Evolutionary conservation across 2,329 filamentous ascomycete species (phyloP).

Genomic region (Coniochaeta hoffmannii): DNA sequence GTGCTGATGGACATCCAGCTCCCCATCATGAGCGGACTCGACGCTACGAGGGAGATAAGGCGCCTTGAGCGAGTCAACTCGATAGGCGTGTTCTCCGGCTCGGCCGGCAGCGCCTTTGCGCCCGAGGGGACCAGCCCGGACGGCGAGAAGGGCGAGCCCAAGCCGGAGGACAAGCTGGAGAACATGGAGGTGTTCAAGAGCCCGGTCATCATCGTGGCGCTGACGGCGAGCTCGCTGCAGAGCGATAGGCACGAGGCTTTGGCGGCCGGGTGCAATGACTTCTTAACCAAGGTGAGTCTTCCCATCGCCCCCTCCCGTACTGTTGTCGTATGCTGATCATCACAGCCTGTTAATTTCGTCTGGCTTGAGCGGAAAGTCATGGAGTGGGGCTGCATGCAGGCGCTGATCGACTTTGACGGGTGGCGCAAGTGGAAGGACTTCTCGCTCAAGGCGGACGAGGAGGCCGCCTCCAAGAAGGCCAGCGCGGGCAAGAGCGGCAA

Average conservation of each 20-base stretch:
- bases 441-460: slow-evolving; percentile 37
- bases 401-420: slow-evolving; percentile 94
- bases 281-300: slow-evolving; percentile 78
- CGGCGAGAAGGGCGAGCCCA: slow-evolving; percentile 35
- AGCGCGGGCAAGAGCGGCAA: slow-evolving; percentile 13
- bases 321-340: not conserved
- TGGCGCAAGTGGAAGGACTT: slow-evolving; percentile 98
- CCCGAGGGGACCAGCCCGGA: slow-evolving; percentile 15
- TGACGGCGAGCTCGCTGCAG: slow-evolving; percentile 90
- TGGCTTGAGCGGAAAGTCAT: slow-evolving; percentile 98
- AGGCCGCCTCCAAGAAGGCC: slow-evolving; percentile 18
- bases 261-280: slow-evolving; percentile 95
- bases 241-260: slow-evolving; percentile 92
- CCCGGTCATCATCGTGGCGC: slow-evolving; percentile 92
- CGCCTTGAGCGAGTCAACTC: slow-evolving; percentile 83
- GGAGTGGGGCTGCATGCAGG: slow-evolving; percentile 99
- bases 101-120: slow-evolving; percentile 27
- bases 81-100: slow-evolving; percentile 76
- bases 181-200: slow-evolving; percentile 78
- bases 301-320: not conserved
- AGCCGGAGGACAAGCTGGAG: slow-evolving; percentile 61
- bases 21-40: slow-evolving; percentile 90
- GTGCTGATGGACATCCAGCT: slow-evolving; percentile 99
- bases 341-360: slow-evolving; percentile 88
- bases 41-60: slow-evolving; percentile 91